A percentile compares a stretch with the other conserved stretches of the same genome.
phyloP scores from a whole-genome alignment of 306 rosid species.

The Medicago lupulina region DNA sequence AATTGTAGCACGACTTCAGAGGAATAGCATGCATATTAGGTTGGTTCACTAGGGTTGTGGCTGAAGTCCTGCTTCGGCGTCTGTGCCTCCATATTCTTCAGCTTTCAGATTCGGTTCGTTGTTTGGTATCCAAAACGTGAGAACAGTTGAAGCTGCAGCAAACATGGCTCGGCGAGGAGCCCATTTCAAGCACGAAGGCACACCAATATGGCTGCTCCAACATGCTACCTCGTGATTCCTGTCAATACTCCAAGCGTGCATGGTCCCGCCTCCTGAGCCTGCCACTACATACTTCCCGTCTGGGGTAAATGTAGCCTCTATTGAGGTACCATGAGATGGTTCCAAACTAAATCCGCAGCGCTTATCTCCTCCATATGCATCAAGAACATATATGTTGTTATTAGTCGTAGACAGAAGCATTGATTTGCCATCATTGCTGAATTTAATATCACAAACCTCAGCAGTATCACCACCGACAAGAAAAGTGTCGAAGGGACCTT shows the following conservation, averaged over 20 bases:
- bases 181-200: constrained; percentile 91
- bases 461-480: constrained; percentile 98
- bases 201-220: constrained; percentile 90
- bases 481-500: constrained; percentile 99
- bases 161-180: constrained; percentile 95
- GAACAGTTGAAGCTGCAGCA: constrained; percentile 89
- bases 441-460: constrained; percentile 95
- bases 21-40: not conserved
- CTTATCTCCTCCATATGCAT: constrained; percentile 97
- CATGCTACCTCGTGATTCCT: constrained; percentile 79
- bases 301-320: constrained; percentile 95
- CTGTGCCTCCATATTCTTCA: constrained; percentile 45
- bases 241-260: constrained; percentile 94
- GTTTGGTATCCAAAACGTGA: constrained; percentile 87
- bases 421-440: constrained; percentile 95
- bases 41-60: constrained; percentile 47
- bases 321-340: constrained; percentile 73
- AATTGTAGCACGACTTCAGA: not conserved
- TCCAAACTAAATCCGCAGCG: constrained; percentile 96
- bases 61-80: constrained; percentile 32
- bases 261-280: constrained; percentile 91
- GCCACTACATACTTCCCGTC: constrained; percentile 91
- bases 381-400: constrained; percentile 88
- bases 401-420: constrained; percentile 93
- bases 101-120: constrained; percentile 51